These are phyloP conservation scores for Blepharisma undulans DNA, from an alignment of 169 alveolate species.

Conservation along the genomic window DNA sequence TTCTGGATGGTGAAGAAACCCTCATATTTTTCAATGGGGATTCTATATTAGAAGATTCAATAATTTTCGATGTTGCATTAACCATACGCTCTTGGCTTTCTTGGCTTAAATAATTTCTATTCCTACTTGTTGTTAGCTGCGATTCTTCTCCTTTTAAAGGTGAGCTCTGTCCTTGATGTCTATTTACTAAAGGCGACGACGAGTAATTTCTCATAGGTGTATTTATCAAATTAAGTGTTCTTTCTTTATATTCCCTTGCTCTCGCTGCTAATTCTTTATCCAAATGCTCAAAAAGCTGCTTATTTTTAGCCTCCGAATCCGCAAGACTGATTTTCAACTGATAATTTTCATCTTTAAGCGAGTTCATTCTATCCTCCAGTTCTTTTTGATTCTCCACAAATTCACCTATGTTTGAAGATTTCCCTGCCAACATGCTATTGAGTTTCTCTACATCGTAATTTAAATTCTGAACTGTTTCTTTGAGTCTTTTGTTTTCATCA, in stretches of 20 bases:
- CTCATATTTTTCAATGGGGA: slow-evolving; percentile 34
- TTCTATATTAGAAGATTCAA: neutral
- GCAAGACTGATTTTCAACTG: neutral
- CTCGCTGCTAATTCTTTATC: slow-evolving; percentile 30
- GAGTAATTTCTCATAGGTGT: neutral
- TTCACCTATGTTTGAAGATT: neutral
- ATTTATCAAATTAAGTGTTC: neutral
- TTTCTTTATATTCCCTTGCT: slow-evolving; percentile 37
- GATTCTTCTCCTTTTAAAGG: neutral
- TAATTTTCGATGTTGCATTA: neutral
- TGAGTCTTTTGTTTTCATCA: neutral
- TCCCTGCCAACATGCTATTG: neutral
- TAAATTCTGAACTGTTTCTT: neutral
- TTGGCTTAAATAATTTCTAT: neutral
- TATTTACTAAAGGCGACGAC: neutral
- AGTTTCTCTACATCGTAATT: neutral
- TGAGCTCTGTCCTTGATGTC: neutral
- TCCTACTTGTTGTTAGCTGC: neutral
- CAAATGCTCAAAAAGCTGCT: slow-evolving; percentile 20
- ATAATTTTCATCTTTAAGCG: neutral
- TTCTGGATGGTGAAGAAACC: slow-evolving; percentile 38
- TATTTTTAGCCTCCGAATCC: slow-evolving; percentile 6
- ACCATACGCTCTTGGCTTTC: neutral
- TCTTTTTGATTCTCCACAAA: neutral
- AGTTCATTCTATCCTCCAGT: neutral